Evolutionary conservation across 305 asterid species (phyloP).

Genomic region (Solanum hybrid): DNA sequence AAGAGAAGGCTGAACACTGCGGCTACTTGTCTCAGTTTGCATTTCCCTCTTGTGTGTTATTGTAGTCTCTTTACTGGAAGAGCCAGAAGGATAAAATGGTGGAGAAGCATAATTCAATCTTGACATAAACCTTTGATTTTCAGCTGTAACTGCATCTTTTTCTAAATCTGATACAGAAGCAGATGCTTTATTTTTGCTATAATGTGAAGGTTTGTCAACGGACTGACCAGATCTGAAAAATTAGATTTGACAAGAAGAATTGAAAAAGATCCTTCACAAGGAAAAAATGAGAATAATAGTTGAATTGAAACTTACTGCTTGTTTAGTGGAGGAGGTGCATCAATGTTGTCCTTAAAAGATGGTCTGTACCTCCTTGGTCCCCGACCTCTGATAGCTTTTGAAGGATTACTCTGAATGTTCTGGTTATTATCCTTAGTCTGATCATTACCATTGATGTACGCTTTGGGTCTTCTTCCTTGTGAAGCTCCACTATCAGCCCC

Average conservation of each 20-base stretch:
- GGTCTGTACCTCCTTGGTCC: slow-evolving; percentile 88
- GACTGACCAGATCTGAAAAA: slow-evolving; percentile 47
- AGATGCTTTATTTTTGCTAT: slow-evolving; percentile 36
- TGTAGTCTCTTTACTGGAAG: slow-evolving; percentile 52
- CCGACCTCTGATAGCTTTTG: slow-evolving; percentile 69
- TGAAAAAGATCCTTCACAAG: not conserved
- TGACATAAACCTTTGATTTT: slow-evolving; percentile 63
- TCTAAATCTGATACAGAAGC: slow-evolving; percentile 39
- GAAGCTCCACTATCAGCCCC: slow-evolving; percentile 46
- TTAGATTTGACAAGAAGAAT: slow-evolving; percentile 3
- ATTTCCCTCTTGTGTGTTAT: slow-evolving; percentile 35
- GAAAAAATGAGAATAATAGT: not conserved
- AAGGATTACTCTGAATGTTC: slow-evolving; percentile 32
- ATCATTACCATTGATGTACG: slow-evolving; percentile 25
- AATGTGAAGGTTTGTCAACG: slow-evolving; percentile 40
- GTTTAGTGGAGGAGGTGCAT: slow-evolving; percentile 38
- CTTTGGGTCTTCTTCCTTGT: slow-evolving; percentile 48
- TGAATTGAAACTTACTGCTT: slow-evolving; percentile 43
- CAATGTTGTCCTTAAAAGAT: slow-evolving; percentile 43
- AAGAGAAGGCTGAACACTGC: slow-evolving; percentile 39
- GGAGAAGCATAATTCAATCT: slow-evolving; percentile 87
- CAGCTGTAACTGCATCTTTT: slow-evolving; percentile 34
- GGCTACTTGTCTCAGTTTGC: slow-evolving; percentile 36
- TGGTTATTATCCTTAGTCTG: slow-evolving; percentile 23
- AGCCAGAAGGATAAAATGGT: slow-evolving; percentile 92